Conservation (phyloP, 2,329 filamentous ascomycete species). For the Plectosphaerella plurivora region DNA sequence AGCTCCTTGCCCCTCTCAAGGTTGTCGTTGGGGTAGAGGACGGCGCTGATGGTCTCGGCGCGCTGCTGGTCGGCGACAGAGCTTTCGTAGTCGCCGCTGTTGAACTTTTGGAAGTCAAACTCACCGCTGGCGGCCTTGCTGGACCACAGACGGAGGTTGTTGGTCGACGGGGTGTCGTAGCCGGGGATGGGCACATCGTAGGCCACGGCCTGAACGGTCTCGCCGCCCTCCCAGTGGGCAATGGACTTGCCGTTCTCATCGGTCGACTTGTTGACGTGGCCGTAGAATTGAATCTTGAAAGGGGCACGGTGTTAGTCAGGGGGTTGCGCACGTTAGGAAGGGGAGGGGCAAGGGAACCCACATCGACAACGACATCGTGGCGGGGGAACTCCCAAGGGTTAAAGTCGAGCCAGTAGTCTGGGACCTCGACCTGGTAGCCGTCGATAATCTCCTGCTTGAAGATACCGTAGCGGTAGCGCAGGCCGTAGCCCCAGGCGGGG, state of each 20-base stretch:
- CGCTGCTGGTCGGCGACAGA: conserved; percentile 97
- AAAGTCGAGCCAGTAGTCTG: conserved; percentile 98
- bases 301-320: background rate
- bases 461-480: conserved; percentile 94
- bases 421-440: conserved; percentile 96
- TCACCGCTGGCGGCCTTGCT: conserved; percentile 96
- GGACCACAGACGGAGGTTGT: conserved; percentile 95
- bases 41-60: conserved; percentile 97
- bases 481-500: conserved; percentile 94
- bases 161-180: conserved; percentile 83
- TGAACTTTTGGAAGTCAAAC: conserved; percentile 99
- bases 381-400: conserved; percentile 99
- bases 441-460: conserved; percentile 99
- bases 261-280: conserved; percentile 69
- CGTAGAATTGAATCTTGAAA: conserved; percentile 82
- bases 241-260: conserved; percentile 73
- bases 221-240: conserved; percentile 84
- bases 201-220: conserved; percentile 86
- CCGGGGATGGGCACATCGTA: conserved; percentile 93
- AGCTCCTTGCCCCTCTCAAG: conserved; percentile 95
- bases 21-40: conserved; percentile 97
- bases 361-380: conserved; percentile 90
- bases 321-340: background rate
- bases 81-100: conserved; percentile 95
- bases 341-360: conserved; percentile 30